These are phyloP conservation scores for Fraxinus baroniana DNA, from an alignment of 305 asterid species.

Conservation along the genomic window DNA sequence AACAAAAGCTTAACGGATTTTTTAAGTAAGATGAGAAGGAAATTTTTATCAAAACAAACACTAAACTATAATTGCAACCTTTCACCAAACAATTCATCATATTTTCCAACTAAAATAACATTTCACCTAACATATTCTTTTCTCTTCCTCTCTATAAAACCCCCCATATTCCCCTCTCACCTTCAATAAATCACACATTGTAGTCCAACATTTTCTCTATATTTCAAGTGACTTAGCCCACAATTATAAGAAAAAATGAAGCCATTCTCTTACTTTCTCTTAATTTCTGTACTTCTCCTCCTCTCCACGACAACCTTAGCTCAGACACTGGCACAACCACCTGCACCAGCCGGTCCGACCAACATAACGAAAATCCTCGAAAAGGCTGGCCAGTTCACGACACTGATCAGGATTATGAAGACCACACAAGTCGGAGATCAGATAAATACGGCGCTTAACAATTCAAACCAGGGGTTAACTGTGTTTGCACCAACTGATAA, in stretches of 20 bases:
- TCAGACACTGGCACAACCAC: conserved; percentile 31
- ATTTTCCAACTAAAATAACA: conserved; percentile 17
- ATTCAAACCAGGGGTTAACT: conserved; percentile 41
- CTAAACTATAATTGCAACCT: conserved; percentile 25
- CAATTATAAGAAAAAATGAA: conserved; percentile 13
- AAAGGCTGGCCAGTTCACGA: conserved; percentile 46
- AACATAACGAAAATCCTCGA: conserved; percentile 49
- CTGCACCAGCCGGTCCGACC: conserved; percentile 44
- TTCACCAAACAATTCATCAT: conserved; percentile 29
- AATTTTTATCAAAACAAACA: background rate
- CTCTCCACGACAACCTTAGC: conserved; percentile 26
- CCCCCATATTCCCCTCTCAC: conserved; percentile 3
- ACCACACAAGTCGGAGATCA: conserved; percentile 36
- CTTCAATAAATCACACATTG: background rate
- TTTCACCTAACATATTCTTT: conserved; percentile 20
- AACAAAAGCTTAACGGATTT: background rate
- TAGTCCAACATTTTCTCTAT: background rate
- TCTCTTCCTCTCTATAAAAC: conserved; percentile 26
- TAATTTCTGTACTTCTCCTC: conserved; percentile 17
- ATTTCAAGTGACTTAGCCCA: background rate
- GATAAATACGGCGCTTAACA: conserved; percentile 42
- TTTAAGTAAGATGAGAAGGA: background rate
- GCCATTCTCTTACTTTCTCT: conserved; percentile 4
- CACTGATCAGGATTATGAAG: conserved; percentile 35
- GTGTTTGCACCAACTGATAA: conserved; percentile 47